A percentile compares a stretch with the other conserved stretches of the same genome.
Conservation (phyloP, 2,329 filamentous ascomycete species). For the Neocatenulostroma microsporum region DNA sequence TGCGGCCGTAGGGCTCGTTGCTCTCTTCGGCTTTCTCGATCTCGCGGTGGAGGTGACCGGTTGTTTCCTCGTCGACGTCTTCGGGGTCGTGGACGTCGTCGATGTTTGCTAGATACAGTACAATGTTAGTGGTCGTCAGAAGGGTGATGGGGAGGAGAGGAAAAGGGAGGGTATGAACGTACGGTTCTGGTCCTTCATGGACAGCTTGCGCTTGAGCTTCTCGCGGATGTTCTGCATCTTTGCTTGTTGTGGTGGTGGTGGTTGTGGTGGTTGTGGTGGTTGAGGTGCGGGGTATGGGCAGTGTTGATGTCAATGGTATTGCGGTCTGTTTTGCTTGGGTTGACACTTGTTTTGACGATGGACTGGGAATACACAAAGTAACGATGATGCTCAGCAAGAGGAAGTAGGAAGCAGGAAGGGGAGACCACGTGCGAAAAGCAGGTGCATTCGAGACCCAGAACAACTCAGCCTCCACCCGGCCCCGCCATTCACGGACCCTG, state of each 20-base stretch:
- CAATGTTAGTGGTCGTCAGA: constrained; percentile 10
- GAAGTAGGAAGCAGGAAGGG: too few relatives aligned
- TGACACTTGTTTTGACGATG: too few relatives aligned
- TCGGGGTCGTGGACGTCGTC: constrained; percentile 25
- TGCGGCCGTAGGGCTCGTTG: constrained; percentile 25
- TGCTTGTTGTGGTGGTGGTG: background rate
- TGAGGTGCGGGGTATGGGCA: background rate
- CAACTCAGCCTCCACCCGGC: too few relatives aligned
- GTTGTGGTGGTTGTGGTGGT: background rate
- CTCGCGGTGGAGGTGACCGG: constrained; percentile 29
- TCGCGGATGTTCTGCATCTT: constrained; percentile 29
- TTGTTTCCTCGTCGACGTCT: constrained; percentile 32
- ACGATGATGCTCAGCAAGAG: too few relatives aligned
- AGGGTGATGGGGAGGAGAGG: background rate
- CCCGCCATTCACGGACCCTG: too few relatives aligned
- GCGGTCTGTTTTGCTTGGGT: too few relatives aligned
- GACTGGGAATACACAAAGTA: too few relatives aligned
- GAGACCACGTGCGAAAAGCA: too few relatives aligned
- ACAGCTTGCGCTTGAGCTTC: constrained; percentile 32
- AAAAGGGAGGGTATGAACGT: too few relatives aligned
- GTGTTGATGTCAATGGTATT: constrained; percentile 1
- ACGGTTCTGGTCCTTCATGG: constrained; percentile 32
- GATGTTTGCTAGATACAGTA: too few relatives aligned
- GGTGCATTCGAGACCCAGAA: too few relatives aligned
- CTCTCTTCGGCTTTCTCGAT: constrained; percentile 27